Evolutionary conservation across 768 basidiomycete genomes (phyloP), one percentile per base, ranked within the genome.

Genomic region (Strobilomyces dryophilus): DNA sequence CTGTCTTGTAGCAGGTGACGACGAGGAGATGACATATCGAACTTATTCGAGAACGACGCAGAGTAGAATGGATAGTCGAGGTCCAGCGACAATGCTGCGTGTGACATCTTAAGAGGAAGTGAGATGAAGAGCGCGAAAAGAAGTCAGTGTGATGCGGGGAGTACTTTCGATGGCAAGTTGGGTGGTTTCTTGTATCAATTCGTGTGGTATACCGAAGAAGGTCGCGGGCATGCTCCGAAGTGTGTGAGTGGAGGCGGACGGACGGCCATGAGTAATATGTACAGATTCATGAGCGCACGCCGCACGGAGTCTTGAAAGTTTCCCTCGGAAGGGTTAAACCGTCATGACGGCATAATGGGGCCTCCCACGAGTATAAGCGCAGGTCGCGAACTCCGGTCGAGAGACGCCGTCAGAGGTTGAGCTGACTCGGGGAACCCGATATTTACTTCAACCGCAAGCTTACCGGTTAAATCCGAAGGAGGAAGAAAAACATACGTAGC

Each of bases 1-100:
- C 62, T 47, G 26, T 46, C 50, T 48, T 57, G 58, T 8, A 66
- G 61, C 18, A 79, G 67, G 44, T 79, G 74, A 32, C 70, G 66
- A 29, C 67, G 53, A 12, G 78, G 74, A 3, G 76, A 74, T 4
- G 65, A 65, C 17, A 71, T 57, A 57, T 84, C 81, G 45, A 85
- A 84, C 45, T 73, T 73, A n/a, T 71, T 65, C 14, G 68, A 57
- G 57, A 83, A 80, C 21, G 79, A 60, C 39, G 68, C 60, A 3
- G 72, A 61, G 52, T 72, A 69, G 62, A 78, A 47, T 66, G 67
- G 54, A 55, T 69, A 58, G 57, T 66, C 55, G 53, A 61, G 52
- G 8, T 55, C 50, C 56, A 61, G 46, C 46, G 59, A 46, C 57
- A 69, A 63, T 7, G 58, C 20, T 39, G 70, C 50, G 48, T 65